A percentile compares a stretch with the other conserved stretches of the same genome.
phyloP scores from a whole-genome alignment of 371 early-diverging fungal genomes.

The Funneliformis caledonium region DNA sequence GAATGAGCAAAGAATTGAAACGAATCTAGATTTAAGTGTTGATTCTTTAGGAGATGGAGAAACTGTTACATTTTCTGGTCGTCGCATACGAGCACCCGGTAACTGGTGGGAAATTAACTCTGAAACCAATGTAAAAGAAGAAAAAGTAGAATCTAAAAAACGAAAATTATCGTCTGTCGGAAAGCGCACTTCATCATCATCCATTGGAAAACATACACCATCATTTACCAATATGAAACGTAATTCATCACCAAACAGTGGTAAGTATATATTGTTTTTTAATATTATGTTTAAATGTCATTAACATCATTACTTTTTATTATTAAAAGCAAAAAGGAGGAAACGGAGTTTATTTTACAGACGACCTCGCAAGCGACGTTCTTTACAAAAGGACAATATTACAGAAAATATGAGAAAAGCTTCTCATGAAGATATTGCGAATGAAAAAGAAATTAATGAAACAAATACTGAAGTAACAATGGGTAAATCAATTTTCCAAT shows the following conservation, averaged over 20 bases:
- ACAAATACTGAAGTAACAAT: not conserved
- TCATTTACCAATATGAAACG: not conserved
- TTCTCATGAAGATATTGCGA: not conserved
- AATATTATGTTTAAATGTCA: not conserved
- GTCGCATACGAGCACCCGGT: not conserved
- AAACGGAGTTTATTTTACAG: not conserved
- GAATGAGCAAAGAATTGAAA: too few relatives aligned
- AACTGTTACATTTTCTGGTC: not conserved
- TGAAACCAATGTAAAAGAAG: not conserved
- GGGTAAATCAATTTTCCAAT: not conserved
- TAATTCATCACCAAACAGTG: not conserved
- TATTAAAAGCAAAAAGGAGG: not conserved
- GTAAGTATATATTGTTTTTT: not conserved
- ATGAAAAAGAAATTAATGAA: not conserved
- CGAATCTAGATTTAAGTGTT: too few relatives aligned
- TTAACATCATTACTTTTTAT: not conserved
- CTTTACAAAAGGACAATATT: not conserved
- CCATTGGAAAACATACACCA: not conserved
- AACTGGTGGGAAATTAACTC: not conserved
- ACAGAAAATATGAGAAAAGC: not conserved
- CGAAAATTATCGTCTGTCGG: not conserved
- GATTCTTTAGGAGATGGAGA: not conserved
- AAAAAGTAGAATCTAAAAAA: not conserved
- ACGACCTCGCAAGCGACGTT: not conserved
- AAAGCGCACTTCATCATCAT: not conserved